A percentile compares a stretch with the other conserved stretches of the same genome.
These are phyloP conservation scores for Fraxinus paxiana DNA, from an alignment of 305 asterid genomes.

Conservation along the genomic window DNA sequence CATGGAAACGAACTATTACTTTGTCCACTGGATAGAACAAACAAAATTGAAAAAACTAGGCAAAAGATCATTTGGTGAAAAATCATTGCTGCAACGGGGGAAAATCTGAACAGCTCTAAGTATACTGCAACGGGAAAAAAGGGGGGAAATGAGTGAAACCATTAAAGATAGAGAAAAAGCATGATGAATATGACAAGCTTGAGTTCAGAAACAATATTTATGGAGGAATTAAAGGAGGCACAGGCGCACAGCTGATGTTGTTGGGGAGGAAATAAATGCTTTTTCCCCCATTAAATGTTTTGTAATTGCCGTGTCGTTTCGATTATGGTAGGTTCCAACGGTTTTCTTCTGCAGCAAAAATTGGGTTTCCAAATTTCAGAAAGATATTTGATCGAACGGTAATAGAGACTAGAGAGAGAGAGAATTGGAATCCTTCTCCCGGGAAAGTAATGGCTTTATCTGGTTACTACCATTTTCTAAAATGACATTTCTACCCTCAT, in stretches of 20 bases:
- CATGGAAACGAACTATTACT: constrained; percentile 17
- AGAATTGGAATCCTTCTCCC: neutral
- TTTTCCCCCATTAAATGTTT: constrained; percentile 18
- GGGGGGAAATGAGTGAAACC: constrained; percentile 1
- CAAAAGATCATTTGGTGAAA: constrained; percentile 19
- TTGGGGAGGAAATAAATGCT: constrained; percentile 39
- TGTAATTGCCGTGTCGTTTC: constrained; percentile 23
- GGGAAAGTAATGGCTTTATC: neutral
- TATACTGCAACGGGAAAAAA: constrained; percentile 16
- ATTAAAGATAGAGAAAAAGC: neutral
- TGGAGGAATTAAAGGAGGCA: constrained; percentile 31
- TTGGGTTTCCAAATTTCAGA: constrained; percentile 10
- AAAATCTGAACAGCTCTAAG: neutral
- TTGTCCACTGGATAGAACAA: constrained; percentile 23
- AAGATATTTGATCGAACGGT: constrained; percentile 2
- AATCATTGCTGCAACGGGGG: constrained; percentile 24
- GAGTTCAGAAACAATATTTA: constrained; percentile 33
- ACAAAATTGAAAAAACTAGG: constrained; percentile 15
- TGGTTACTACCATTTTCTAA: neutral
- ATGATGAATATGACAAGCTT: constrained; percentile 21
- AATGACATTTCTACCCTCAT: constrained; percentile 24
- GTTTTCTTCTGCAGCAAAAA: constrained; percentile 13
- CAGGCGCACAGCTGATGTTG: constrained; percentile 38
- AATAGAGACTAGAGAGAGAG: neutral
- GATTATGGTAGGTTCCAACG: constrained; percentile 8